phyloP scores from a whole-genome alignment of 495 filamentous ascomycete genomes.

The Penicillium alfredii region DNA sequence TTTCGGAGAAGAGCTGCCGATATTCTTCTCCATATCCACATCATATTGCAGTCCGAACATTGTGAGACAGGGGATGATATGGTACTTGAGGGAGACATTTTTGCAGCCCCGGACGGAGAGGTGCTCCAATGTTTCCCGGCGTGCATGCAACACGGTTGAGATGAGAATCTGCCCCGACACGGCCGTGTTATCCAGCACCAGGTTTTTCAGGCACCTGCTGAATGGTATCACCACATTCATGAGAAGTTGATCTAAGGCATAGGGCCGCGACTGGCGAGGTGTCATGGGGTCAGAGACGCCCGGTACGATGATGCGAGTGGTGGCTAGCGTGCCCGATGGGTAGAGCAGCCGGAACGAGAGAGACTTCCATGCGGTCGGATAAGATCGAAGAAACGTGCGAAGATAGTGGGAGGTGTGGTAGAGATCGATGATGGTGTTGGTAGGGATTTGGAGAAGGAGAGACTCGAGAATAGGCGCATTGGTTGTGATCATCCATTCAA shows the following conservation, averaged over 20 bases:
- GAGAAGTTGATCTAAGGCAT: slow-evolving; percentile 52
- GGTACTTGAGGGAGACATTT: slow-evolving; percentile 61
- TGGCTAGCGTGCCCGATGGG: slow-evolving; percentile 35
- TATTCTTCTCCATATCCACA: slow-evolving; percentile 35
- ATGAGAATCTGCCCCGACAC: slow-evolving; percentile 52
- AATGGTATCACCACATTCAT: slow-evolving; percentile 51
- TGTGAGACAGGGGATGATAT: slow-evolving; percentile 53
- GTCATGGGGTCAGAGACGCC: slow-evolving; percentile 30
- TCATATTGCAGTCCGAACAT: slow-evolving; percentile 44
- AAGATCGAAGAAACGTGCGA: slow-evolving; percentile 48
- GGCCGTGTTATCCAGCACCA: slow-evolving; percentile 58
- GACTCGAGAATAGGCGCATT: slow-evolving; percentile 54
- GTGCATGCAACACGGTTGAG: slow-evolving; percentile 47
- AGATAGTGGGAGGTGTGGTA: slow-evolving; percentile 53
- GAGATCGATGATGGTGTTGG: slow-evolving; percentile 49
- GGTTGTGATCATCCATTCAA: slow-evolving; percentile 49
- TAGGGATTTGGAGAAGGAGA: slow-evolving; percentile 52
- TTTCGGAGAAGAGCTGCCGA: slow-evolving; percentile 27
- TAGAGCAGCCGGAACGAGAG: slow-evolving; percentile 53
- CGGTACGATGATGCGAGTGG: slow-evolving; percentile 29
- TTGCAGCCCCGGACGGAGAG: slow-evolving; percentile 59
- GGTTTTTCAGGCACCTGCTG: slow-evolving; percentile 48
- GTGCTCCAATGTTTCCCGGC: slow-evolving; percentile 49
- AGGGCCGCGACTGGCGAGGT: slow-evolving; percentile 47
- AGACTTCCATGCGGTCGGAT: slow-evolving; percentile 56